Evolutionary conservation across 2,329 filamentous ascomycete species (phyloP), one percentile per base, ranked within the genome.

Genomic region (Monilinia aucupariae): DNA sequence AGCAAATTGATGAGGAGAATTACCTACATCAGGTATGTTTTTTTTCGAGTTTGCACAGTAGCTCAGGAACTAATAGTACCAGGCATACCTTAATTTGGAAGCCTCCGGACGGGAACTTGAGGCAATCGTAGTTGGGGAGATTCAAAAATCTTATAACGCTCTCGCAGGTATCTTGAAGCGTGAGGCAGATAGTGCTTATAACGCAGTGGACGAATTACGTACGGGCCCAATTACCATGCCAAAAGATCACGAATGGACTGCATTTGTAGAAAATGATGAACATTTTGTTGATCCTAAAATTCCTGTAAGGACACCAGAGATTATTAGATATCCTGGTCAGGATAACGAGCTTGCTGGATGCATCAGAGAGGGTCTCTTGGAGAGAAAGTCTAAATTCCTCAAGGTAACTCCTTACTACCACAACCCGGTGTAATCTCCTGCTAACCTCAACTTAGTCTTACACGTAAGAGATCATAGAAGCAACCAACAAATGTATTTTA

Each of bases 381-480:
- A 99, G 79, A 88, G 94, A 69, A 97, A 97, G 85, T 96, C 92
- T 83, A 99, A 97, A 74, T 99, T 97, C 73, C 79, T 99, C 66
- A 62, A 62, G 51, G 59, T 62, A 49, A 30, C n/a, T n/a, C 2
- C 34, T 48, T 22, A 20, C 25, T 17, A 12, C 9, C 13, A 25
- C n/a, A 39, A 56, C 12, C 10, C 10, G 5, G n/a, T 30, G 15
- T 39, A 10, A 56, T 17, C 32, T 32, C 30, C 20, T 59, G 30
- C 61, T 63, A 39, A 63, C 55, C n/a, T 51, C 20, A 50, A 45
- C 10, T 27, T 39, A 94, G 59, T 62, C 59, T 37, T 62, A 62
- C 43, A 62, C 59, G 59, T 62, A 48, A 62, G 59, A 41, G 22
- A 56, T 20, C 9, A 17, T n/a, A 17, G 32, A 3, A 43, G 15